Base-by-base conservation (phyloP, 306 rosid genomes). In the Bauhinia variegata region DNA sequence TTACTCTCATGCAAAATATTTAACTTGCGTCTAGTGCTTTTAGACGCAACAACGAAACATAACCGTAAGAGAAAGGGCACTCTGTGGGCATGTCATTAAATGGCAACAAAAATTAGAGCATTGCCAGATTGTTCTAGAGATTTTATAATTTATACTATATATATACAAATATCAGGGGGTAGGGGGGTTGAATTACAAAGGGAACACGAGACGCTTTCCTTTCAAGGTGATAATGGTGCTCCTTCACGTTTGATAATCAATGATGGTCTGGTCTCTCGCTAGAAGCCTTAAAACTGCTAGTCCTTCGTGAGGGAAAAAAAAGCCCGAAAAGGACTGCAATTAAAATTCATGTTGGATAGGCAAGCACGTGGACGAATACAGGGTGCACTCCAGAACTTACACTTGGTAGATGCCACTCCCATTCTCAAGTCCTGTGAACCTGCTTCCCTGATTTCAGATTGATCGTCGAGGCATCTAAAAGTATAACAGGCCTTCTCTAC, bases 251-350 rank as follows among this genome's bases (percentile, higher is more conserved):
- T n/a, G n/a, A n/a, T n/a, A n/a, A n/a, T n/a, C n/a, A n/a, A n/a
- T n/a, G n/a, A n/a, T n/a, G 28, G 28, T 23, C 28, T 23, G 36
- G 61, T 51, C 36, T 50, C 38, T 44, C 55, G 49, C 63, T 67
- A 62, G 38, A 72, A 62, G 37, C 59, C 38, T 23, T 67, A 65
- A 48, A 79, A 18, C 32, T 49, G 79, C 65, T 32, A 57, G 69
- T 42, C 72, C 75, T 67, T 67, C 30, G 38, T 30, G 23, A 12
- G n/a, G n/a, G 6, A 14, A 13, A 13, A 17, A 13, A 70, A 64
- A 68, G 14, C n/a, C 17, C 39, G 41, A 58, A 59, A 79, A 66
- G 79, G 78, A 55, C 75, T 4, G 55, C 62, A 37, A 19, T n/a
- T 36, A 14, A 65, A 71, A 61, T 51, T 72, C 66, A 12, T 61